Conservation (phyloP, 2,329 filamentous ascomycete species). For the Beauveria caledonica region DNA sequence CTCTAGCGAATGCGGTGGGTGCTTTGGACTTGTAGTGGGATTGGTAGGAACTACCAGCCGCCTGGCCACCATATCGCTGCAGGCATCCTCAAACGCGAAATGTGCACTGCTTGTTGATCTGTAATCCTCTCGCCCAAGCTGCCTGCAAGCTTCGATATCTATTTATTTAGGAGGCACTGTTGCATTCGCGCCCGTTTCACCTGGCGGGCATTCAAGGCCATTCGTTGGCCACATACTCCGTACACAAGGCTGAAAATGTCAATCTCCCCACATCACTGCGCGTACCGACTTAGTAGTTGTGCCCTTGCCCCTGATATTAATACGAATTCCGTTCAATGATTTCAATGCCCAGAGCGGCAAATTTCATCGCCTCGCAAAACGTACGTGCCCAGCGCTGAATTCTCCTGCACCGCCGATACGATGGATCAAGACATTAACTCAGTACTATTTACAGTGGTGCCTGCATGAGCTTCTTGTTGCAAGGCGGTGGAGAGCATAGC, state of each 20-base stretch:
- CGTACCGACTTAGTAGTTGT: too few species aligned
- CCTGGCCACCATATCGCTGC: neutral
- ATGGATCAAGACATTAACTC: neutral
- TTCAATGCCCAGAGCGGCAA: neutral
- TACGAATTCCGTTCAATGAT: neutral
- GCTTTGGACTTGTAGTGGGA: too few species aligned
- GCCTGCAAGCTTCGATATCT: neutral
- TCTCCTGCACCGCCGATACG: neutral
- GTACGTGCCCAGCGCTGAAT: neutral
- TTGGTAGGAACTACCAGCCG: neutral
- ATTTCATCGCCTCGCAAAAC: neutral
- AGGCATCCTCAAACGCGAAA: neutral
- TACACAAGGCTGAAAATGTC: neutral
- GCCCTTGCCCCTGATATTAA: neutral
- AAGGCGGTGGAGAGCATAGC: neutral
- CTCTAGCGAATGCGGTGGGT: too few species aligned
- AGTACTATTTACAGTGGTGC: too few species aligned
- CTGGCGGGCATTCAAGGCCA: neutral
- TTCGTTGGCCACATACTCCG: neutral
- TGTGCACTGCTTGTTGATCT: constrained; percentile 6
- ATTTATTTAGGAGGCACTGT: neutral
- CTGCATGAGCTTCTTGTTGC: too few species aligned
- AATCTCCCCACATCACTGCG: neutral
- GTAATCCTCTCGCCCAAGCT: constrained; percentile 1
- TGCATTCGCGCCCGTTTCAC: constrained; percentile 1